Base-by-base conservation (phyloP, 208 protist species). In the Trypanosoma scelopori region DNA sequence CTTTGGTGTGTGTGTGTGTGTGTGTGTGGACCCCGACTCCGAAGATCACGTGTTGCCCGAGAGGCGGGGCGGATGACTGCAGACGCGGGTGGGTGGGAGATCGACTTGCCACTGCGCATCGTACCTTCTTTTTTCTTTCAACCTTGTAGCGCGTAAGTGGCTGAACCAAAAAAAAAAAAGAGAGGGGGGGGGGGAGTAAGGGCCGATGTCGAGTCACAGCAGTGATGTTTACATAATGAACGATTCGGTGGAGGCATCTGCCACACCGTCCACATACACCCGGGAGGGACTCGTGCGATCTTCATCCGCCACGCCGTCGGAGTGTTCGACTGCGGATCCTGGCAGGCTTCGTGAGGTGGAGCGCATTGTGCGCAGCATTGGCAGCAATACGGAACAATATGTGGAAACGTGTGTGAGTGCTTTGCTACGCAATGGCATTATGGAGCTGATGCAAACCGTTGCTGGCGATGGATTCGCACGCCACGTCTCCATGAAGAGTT, bases 171-270 rank as follows among this genome's bases (percentile, higher is more conserved):
- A n/a, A n/a, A n/a, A n/a, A n/a, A n/a, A n/a, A n/a, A n/a, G n/a
- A n/a, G n/a, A n/a, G n/a, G n/a, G n/a, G n/a, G n/a, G n/a, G n/a
- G n/a, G n/a, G n/a, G n/a, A n/a, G n/a, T n/a, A n/a, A n/a, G n/a
- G 7, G 35, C 35, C 18, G 13, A 74, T 74, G 69, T 74, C 69
- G 7, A 64, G 69, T 55, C 51, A 74, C 37, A 64, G 55, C 45
- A 74, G 60, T 58, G 61, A 74, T 50, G 69, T 74, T 27, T 74
- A 66, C 25, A 39, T 74, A 1, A 74, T 74, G 41, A 60, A 74
- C 3, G 55, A 58, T 32, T 3, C 53, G 22, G 52, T 13, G 25
- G 59, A 55, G 16, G 55, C 55, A 9, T 23, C 15, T 25, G 18
- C 37, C 7, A 23, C 55, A 15, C 3, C 15, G 3, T 46, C 65